Conservation (phyloP, 306 rosid genomes). For the Mimosa bimucronata region DNA sequence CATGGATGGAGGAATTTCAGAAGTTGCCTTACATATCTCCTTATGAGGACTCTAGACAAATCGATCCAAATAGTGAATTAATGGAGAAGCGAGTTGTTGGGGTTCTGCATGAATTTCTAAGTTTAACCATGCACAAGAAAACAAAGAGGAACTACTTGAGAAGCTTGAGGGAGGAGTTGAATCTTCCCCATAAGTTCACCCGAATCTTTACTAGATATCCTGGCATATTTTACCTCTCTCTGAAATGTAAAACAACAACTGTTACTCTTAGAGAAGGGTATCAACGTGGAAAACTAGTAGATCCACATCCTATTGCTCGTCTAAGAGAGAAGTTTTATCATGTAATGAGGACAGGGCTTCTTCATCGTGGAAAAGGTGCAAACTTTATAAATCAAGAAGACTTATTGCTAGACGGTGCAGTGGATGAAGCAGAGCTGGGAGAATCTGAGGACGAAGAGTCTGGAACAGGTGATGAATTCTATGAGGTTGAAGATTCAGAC, state of each 20-base stretch:
- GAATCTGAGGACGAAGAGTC: slow-evolving; percentile 50
- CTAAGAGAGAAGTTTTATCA: slow-evolving; percentile 76
- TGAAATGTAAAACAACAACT: slow-evolving; percentile 91
- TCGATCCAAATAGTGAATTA: slow-evolving; percentile 84
- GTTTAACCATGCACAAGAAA: slow-evolving; percentile 84
- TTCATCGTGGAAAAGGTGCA: slow-evolving; percentile 69
- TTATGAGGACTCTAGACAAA: slow-evolving; percentile 58
- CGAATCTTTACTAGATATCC: slow-evolving; percentile 87
- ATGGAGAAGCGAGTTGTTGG: slow-evolving; percentile 98
- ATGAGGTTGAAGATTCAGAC: slow-evolving; percentile 52
- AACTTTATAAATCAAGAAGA: slow-evolving; percentile 44
- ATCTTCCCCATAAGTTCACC: slow-evolving; percentile 87
- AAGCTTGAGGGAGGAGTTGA: slow-evolving; percentile 81
- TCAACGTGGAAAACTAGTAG: slow-evolving; percentile 72
- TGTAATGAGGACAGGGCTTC: slow-evolving; percentile 87
- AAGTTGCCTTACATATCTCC: slow-evolving; percentile 88
- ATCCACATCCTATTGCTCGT: slow-evolving; percentile 73
- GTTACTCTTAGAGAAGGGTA: slow-evolving; percentile 79
- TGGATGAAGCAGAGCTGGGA: slow-evolving; percentile 43
- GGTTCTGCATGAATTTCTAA: slow-evolving; percentile 81
- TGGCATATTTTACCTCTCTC: slow-evolving; percentile 77
- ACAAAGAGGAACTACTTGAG: slow-evolving; percentile 89
- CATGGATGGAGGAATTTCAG: slow-evolving; percentile 96
- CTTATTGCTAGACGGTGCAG: slow-evolving; percentile 29
- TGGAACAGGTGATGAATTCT: slow-evolving; percentile 48